These are phyloP conservation scores for Leccinum pachyderme DNA, from an alignment of 1,284 basidiomycete species.

Conservation along the genomic window DNA sequence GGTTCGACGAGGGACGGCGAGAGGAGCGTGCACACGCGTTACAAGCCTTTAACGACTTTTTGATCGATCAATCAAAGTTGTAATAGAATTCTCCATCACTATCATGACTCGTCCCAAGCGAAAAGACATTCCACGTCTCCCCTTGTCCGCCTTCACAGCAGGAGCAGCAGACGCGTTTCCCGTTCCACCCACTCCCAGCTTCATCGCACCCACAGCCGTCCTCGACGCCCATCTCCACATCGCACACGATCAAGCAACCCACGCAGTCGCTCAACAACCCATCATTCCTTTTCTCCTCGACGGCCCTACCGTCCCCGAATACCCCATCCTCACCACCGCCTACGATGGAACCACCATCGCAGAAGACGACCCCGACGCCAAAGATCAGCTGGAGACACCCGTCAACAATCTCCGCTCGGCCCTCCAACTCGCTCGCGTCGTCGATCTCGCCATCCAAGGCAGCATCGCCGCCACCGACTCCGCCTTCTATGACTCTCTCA, in stretches of 20 bases:
- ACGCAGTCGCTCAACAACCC: constrained; percentile 23
- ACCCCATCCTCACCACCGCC: constrained; percentile 53
- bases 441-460: constrained; percentile 67
- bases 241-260: constrained; percentile 33
- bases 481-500: constrained; percentile 64
- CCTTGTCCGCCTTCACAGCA: constrained; percentile 62
- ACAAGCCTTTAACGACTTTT: constrained; percentile 54
- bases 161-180: constrained; percentile 61
- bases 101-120: constrained; percentile 51
- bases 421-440: constrained; percentile 53
- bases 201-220: constrained; percentile 58
- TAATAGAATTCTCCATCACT: neutral
- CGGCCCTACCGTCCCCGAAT: constrained; percentile 39
- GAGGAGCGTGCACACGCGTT: constrained; percentile 49
- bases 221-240: constrained; percentile 60
- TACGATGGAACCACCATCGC: constrained; percentile 48
- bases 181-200: constrained; percentile 66
- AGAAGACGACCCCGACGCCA: constrained; percentile 15
- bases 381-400: constrained; percentile 15
- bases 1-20: constrained; percentile 37
- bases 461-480: constrained; percentile 48
- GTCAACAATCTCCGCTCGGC: constrained; percentile 58
- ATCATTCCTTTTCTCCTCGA: constrained; percentile 58
- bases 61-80: constrained; percentile 31
- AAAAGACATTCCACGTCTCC: constrained; percentile 64